Percentiles rank a stretch among this genome's conserved stretches.
Evolutionary conservation across 345 rosid species (phyloP).

Genomic region (Eutrema heterophyllum): DNA sequence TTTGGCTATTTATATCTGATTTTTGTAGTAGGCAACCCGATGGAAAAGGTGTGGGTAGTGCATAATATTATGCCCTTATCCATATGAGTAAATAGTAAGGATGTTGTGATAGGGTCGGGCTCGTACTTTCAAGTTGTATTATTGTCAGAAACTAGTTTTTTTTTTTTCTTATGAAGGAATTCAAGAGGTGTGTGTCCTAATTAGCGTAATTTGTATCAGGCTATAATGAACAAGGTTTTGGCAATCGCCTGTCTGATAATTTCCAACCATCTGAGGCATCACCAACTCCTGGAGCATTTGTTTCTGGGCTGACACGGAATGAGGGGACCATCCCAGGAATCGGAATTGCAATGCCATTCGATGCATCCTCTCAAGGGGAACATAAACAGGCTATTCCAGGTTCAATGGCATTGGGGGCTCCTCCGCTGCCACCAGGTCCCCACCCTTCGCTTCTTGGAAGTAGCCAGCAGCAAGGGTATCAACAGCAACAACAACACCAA

Average conservation of each 20-base stretch:
- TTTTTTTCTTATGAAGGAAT: background rate
- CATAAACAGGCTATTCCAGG: constrained; percentile 64
- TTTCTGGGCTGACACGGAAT: constrained; percentile 70
- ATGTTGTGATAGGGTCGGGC: background rate
- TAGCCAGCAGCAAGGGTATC: constrained; percentile 84
- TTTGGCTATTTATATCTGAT: background rate
- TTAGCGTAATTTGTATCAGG: constrained; percentile 37
- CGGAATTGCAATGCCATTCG: constrained; percentile 76
- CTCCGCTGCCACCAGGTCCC: constrained; percentile 97
- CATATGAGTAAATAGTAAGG: background rate
- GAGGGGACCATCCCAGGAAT: constrained; percentile 97
- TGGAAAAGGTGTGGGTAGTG: background rate
- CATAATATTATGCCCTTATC: background rate
- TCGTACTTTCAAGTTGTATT: background rate
- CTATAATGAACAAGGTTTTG: constrained; percentile 77
- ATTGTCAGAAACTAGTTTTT: background rate
- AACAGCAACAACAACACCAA: constrained; percentile 78
- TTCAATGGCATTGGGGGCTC: constrained; percentile 41
- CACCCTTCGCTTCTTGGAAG: constrained; percentile 83
- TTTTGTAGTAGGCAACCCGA: background rate
- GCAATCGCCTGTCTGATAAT: constrained; percentile 72
- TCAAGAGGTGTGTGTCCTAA: constrained; percentile 11
- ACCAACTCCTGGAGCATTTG: constrained; percentile 77
- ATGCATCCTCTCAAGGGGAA: constrained; percentile 75
- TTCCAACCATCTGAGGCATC: constrained; percentile 67